Conservation (phyloP, 345 rosid genomes). For the Aquilaria malaccensis region DNA sequence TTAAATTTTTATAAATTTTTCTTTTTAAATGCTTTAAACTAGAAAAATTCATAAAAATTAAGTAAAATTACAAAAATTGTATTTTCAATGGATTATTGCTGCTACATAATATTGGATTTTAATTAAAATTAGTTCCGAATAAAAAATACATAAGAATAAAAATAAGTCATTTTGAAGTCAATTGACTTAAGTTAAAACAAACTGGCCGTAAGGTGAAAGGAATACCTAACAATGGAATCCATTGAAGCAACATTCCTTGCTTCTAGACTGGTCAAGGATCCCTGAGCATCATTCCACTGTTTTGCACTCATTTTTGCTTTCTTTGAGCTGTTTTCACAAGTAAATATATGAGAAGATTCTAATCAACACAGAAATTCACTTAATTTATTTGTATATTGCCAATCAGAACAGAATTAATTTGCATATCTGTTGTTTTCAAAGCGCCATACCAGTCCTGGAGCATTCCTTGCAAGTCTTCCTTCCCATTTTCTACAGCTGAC, state of each 20-base stretch:
- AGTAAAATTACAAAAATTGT: no score
- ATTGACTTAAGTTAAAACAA: background rate
- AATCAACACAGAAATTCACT: no score
- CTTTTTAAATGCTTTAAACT: no score
- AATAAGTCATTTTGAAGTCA: no score
- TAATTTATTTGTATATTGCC: no score
- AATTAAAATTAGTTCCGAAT: no score
- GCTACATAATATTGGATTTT: no score
- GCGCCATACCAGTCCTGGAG: slow-evolving; percentile 67
- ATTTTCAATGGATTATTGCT: no score
- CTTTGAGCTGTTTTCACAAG: slow-evolving; percentile 40
- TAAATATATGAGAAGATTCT: slow-evolving; percentile 4
- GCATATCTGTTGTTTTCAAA: background rate
- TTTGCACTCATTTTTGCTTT: slow-evolving; percentile 71
- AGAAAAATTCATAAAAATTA: no score
- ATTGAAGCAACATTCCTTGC: slow-evolving; percentile 77
- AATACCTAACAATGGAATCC: slow-evolving; percentile 78
- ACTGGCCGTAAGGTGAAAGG: slow-evolving; percentile 6
- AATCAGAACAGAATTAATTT: background rate
- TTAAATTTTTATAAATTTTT: no score
- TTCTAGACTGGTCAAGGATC: slow-evolving; percentile 74
- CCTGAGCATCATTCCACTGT: slow-evolving; percentile 89
- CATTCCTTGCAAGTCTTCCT: slow-evolving; percentile 72
- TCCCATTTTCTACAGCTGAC: slow-evolving; percentile 68
- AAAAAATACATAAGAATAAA: no score